Evolutionary conservation across 2,329 filamentous ascomycete species (phyloP).

Genomic region (Xylaria sp.): DNA sequence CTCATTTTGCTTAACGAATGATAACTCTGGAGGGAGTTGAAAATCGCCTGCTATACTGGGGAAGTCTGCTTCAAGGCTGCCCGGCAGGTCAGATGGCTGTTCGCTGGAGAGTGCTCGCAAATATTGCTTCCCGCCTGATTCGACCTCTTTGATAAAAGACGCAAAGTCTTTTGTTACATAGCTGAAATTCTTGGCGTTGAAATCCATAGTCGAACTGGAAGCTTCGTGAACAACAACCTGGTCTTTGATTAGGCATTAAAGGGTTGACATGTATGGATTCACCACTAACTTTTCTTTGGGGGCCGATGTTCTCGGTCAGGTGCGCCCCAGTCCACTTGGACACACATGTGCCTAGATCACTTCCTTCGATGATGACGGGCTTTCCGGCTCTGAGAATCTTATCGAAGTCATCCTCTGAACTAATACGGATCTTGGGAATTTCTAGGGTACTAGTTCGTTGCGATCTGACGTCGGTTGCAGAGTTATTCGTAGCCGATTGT

Average conservation of each 20-base stretch:
- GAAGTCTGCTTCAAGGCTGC: conserved; percentile 75
- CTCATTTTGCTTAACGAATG: conserved; percentile 61
- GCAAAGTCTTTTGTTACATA: conserved; percentile 74
- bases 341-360: conserved; percentile 71
- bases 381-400: conserved; percentile 61
- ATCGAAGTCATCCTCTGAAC: conserved; percentile 62
- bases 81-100: conserved; percentile 71
- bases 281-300: conserved; percentile 61
- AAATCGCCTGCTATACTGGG: conserved; percentile 74
- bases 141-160: conserved; percentile 67
- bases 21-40: conserved; percentile 65
- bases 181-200: conserved; percentile 80
- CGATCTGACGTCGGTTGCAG: not conserved
- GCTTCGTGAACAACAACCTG: conserved; percentile 78
- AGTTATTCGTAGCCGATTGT: not conserved
- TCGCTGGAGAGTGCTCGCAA: conserved; percentile 76
- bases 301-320: conserved; percentile 66
- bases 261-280: not conserved
- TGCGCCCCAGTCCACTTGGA: conserved; percentile 72
- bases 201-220: conserved; percentile 72
- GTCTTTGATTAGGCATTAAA: conserved; percentile 1
- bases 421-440: conserved; percentile 60
- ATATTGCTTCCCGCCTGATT: conserved; percentile 69
- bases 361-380: conserved; percentile 69
- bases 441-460: conserved; percentile 38